Base-by-base conservation (phyloP, 371 early-diverging fungal species). In the Amoeboaphelidium protococcarum region DNA sequence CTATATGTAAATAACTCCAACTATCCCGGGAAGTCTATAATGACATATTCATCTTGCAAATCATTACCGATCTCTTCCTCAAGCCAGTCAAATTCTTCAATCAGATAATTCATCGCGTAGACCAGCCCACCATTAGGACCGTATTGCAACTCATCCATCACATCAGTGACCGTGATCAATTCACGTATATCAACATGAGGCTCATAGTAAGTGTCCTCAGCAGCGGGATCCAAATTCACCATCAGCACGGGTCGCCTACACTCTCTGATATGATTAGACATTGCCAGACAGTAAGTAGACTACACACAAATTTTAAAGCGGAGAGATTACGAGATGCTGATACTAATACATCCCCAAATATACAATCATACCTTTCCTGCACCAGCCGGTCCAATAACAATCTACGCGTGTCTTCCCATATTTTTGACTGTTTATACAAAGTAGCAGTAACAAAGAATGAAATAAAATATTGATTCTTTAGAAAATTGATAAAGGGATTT, bases 61-160 rank as follows among this genome's bases (percentile, higher is more conserved):
- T 76, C 71, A 13, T 37, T 49, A 3, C 80, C 80, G 13, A 88
- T 63, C 58, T 87, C 84, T 45, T 91, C 83, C 60, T 91, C 87
- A 6, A 95, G 61, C 82, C 92, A 96, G 59, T 90, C 94, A 23
- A 92, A 58, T 95, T 96, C 47, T 91, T 78, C 79, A 54, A 83
- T 63, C 41, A 95, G 64, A 57, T 80, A 44, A 24, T 96, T 90
- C 55, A 96, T 69, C 58, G 94, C 90, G 54, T 88, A 85, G 23
- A 98, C 79, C 42, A 99, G 66, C 2, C 90, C 98, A 44, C 99
- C 99, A 62, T 99, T 99, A 21, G 99, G 98, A 43, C 99, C 99
- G 61, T 78, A 88, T 26, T 82, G 75, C 26, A 89, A 73, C 57
- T 94, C 88, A 27, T 90, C 88, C 88, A 96, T 91, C 12, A 95